Conservation (phyloP, 2,329 filamentous ascomycete species). For the Colletotrichum tabaci region DNA sequence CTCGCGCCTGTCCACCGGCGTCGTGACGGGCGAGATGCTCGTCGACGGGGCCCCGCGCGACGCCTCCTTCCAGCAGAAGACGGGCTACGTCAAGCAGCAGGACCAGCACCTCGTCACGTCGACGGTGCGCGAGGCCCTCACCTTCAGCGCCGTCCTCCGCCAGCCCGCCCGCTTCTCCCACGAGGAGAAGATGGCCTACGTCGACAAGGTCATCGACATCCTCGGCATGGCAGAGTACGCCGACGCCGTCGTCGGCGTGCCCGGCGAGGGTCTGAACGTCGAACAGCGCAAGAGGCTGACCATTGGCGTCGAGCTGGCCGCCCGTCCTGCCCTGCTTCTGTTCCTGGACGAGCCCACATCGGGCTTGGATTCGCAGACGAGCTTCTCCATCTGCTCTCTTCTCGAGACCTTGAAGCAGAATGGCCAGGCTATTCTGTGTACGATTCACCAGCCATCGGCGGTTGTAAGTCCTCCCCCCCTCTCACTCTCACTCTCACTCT, state of each 20-base stretch:
- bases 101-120: conserved; percentile 78
- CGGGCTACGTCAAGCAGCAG: conserved; percentile 81
- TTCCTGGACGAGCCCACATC: conserved; percentile 86
- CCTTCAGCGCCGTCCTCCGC: conserved; percentile 77
- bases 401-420: conserved; percentile 74
- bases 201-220: conserved; percentile 50
- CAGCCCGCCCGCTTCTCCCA: conserved; percentile 71
- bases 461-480: conserved; percentile 44
- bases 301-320: conserved; percentile 84
- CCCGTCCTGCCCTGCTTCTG: conserved; percentile 79
- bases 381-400: conserved; percentile 80
- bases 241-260: conserved; percentile 78
- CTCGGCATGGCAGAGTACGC: conserved; percentile 72
- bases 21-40: conserved; percentile 79
- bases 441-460: conserved; percentile 66
- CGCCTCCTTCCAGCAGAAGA: conserved; percentile 78
- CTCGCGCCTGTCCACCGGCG: conserved; percentile 80
- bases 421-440: conserved; percentile 66
- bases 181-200: conserved; percentile 48
- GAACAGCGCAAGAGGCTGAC: conserved; percentile 72
- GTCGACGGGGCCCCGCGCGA: conserved; percentile 77
- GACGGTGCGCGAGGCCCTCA: conserved; percentile 77
- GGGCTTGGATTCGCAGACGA: conserved; percentile 81
- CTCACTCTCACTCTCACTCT: fast-evolving
- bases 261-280: conserved; percentile 68